Base-by-base conservation (phyloP, 192 early-diverging fungal genomes). In the Paraglomus brasilianum region DNA sequence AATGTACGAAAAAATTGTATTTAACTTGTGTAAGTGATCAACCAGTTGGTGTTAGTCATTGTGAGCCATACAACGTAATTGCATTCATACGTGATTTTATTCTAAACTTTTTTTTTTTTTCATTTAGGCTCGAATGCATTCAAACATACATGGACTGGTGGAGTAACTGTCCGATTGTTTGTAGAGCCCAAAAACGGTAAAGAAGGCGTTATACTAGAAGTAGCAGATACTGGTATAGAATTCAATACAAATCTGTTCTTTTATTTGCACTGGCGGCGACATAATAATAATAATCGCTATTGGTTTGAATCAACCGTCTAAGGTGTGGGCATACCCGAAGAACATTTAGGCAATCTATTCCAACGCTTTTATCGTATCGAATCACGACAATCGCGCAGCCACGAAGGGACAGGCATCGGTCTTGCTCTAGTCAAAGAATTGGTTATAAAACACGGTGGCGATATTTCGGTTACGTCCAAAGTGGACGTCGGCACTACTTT, bases 291-390 rank as follows among this genome's bases (percentile, higher is more conserved):
- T 22, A 21, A 56, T 10, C 30, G 2, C 10, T 21, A 45, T 17
- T n/a, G 11, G 5, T 49, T 48, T 10, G 72, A 76, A 14, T 60
- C 74, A 39, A 78, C 30, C 30, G 78, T 66, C 72, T 72, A n/a
- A 41, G 82, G 86, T 46, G 77, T 78, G 0, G 86, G 86, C 5
- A 88, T 88, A 9, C 74, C 86, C 4, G 9, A 59, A 7, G 72
- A 80, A 5, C 70, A 88, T 17, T 15, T 85, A 9, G 62, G 52
- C 4, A 74, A 75, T 0, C 73, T 88, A 4, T 86, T 88, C 70
- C 80, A 82, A n/a, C 77, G 83, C 9, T 88, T 88, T 70, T 80
- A 88, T 63, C 77, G 83, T 5, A 77, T 86, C n/a, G 82, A 86
- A 47, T 78, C 75, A 43, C 72, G 70, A 11, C 79, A 79, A 50